These are phyloP conservation scores for Zopfochytrium polystomum DNA, from an alignment of 371 early-diverging fungal genomes.

Conservation along the genomic window DNA sequence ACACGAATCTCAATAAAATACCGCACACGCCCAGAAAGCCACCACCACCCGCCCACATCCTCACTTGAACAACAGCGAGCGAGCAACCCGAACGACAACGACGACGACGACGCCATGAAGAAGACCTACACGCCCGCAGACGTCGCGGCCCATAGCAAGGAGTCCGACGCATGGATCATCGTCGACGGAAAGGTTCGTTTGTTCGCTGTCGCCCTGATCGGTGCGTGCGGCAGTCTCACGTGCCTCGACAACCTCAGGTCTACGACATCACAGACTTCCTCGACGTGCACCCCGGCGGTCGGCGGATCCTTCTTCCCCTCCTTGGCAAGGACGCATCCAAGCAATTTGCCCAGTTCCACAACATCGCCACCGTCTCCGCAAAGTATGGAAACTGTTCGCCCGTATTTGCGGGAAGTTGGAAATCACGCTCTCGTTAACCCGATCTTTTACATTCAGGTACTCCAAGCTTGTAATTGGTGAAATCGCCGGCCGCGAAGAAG, in stretches of 20 bases:
- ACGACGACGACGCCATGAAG: no score
- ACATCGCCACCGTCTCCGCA: not conserved
- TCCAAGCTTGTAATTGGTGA: slow-evolving; percentile 42
- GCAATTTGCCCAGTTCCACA: slow-evolving; percentile 34
- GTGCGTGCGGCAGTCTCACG: not conserved
- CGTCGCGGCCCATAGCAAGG: slow-evolving; percentile 80
- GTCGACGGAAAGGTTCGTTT: slow-evolving; percentile 25
- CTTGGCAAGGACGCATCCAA: slow-evolving; percentile 46
- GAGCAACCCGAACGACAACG: no score
- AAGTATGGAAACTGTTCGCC: not conserved
- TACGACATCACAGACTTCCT: slow-evolving; percentile 82
- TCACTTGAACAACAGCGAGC: no score
- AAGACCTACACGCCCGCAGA: slow-evolving; percentile 39
- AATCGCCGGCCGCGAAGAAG: slow-evolving; percentile 32
- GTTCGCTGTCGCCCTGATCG: not conserved
- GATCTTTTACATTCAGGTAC: no score
- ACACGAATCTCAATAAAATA: no score
- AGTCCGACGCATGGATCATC: slow-evolving; percentile 85
- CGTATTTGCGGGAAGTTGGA: not conserved
- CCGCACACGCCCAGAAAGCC: no score
- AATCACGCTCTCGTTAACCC: slow-evolving; percentile 1
- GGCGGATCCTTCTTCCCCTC: slow-evolving; percentile 29
- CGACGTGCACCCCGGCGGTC: slow-evolving; percentile 43
- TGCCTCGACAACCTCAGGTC: slow-evolving; percentile 28
- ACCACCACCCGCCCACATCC: no score